Evolutionary conservation across 495 filamentous ascomycete genomes (phyloP).

Genomic region (Penicillium goetzii): DNA sequence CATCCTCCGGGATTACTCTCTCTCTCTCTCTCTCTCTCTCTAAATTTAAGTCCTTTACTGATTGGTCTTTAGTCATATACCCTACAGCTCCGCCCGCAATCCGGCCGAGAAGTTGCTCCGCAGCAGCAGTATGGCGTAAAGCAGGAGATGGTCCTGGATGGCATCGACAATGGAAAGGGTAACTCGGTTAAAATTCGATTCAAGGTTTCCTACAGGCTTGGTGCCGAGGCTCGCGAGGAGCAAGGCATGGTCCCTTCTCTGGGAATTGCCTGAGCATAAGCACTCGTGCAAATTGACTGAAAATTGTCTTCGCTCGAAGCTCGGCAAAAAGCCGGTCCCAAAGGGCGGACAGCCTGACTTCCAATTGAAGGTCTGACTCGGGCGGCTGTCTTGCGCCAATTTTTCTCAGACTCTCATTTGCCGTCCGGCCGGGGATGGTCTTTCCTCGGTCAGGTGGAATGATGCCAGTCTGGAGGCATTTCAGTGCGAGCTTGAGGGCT

Average conservation of each 20-base stretch:
- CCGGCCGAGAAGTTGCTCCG: conserved; percentile 71
- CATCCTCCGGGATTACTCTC: too few relatives aligned
- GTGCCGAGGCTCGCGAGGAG: conserved; percentile 67
- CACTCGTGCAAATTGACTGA: neutral
- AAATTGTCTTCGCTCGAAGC: neutral
- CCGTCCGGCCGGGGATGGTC: neutral
- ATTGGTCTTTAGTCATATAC: conserved; percentile 61
- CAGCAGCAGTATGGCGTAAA: conserved; percentile 77
- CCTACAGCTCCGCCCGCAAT: conserved; percentile 81
- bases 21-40: too few relatives aligned
- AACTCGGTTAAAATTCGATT: conserved; percentile 83
- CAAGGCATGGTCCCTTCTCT: conserved; percentile 89
- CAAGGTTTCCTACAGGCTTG: conserved; percentile 80
- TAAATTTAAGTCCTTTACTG: neutral
- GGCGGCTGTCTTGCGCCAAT: neutral
- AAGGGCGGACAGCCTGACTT: neutral
- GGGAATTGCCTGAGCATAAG: conserved; percentile 60
- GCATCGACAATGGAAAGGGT: conserved; percentile 70
- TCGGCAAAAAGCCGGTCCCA: neutral
- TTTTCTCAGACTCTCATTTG: neutral
- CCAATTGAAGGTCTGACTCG: neutral
- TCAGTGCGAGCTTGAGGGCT: neutral
- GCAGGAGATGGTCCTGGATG: conserved; percentile 79
- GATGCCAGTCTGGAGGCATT: neutral
- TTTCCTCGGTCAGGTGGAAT: conserved; percentile 13